A percentile compares a stretch with the other conserved stretches of the same genome.
Conservation (phyloP, 129 eudicot genomes). For the Pulicaria dysenterica region DNA sequence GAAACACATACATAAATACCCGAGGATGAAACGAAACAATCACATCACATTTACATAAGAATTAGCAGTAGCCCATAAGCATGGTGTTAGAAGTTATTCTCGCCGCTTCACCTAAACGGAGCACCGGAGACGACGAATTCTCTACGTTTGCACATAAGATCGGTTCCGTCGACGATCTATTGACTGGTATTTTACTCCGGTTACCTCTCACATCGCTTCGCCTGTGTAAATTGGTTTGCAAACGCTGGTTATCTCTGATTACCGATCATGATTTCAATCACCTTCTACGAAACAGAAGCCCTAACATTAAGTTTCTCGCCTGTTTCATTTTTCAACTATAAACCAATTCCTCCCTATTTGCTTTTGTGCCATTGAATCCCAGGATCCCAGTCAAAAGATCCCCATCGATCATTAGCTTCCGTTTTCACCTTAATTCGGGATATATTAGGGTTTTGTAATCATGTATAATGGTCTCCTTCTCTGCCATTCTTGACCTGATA, state of each 20-base stretch:
- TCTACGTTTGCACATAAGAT: background rate
- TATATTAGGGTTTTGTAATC: constrained; percentile 7
- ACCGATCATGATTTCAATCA: background rate
- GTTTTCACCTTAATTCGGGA: background rate
- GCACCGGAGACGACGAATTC: background rate
- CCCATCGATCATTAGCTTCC: background rate
- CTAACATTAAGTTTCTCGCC: background rate
- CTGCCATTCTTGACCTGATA: constrained; percentile 6
- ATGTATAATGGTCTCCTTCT: background rate
- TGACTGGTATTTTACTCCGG: constrained; percentile 15
- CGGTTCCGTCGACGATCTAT: background rate
- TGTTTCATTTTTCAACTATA: background rate
- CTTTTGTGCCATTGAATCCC: background rate
- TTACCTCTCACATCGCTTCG: constrained; percentile 3
- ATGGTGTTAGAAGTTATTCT: background rate
- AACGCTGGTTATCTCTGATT: constrained; percentile 20
- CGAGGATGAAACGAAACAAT: too few relatives aligned
- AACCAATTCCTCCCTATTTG: background rate
- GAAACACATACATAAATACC: too few relatives aligned
- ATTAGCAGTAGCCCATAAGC: too few relatives aligned
- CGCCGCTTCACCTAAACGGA: constrained; percentile 6
- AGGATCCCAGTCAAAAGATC: background rate
- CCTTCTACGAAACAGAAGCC: background rate
- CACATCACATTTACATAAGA: too few relatives aligned
- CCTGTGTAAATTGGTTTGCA: constrained; percentile 7